Conservation (phyloP, 2,329 filamentous ascomycete species). For the Fusarium sp. region DNA sequence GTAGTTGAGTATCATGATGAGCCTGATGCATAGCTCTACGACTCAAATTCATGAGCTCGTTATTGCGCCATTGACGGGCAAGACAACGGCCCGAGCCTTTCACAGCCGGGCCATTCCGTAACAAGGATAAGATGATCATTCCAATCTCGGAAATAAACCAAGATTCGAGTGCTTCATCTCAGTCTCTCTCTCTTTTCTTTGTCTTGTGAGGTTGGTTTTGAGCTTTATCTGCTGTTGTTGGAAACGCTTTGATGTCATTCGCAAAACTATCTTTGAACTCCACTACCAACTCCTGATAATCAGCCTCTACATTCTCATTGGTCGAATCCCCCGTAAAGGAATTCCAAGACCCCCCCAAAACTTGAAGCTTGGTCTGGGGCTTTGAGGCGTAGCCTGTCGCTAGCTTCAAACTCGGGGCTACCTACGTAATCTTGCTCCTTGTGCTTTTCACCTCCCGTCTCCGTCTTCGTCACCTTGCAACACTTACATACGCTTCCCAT, state of each 20-base stretch:
- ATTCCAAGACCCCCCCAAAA: constrained; percentile 1
- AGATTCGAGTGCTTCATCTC: constrained; percentile 26
- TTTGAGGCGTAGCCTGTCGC: not conserved
- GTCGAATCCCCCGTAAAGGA: not conserved
- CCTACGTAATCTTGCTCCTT: constrained; percentile 36
- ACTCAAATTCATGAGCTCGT: constrained; percentile 16
- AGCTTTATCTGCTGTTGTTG: constrained; percentile 29
- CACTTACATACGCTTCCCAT: constrained; percentile 13
- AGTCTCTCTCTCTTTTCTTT: constrained; percentile 9
- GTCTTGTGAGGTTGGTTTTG: constrained; percentile 25
- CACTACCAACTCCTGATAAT: constrained; percentile 5
- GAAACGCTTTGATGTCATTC: constrained; percentile 27
- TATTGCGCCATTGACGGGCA: constrained; percentile 36
- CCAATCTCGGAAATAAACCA: constrained; percentile 5
- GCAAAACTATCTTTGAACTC: not conserved
- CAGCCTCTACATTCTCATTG: constrained; percentile 2
- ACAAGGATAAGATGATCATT: constrained; percentile 40
- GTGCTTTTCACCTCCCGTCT: constrained; percentile 37
- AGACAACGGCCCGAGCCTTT: constrained; percentile 33
- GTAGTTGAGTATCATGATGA: constrained; percentile 42
- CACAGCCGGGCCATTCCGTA: constrained; percentile 35
- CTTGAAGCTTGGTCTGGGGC: constrained; percentile 14
- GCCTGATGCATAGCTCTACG: constrained; percentile 32
- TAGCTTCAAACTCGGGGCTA: constrained; percentile 14
- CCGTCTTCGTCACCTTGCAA: constrained; percentile 26